Percentiles rank a stretch among this genome's conserved stretches.
These are phyloP conservation scores for Alternaria postmessia DNA, from an alignment of 2,329 filamentous ascomycete genomes.

Conservation along the genomic window DNA sequence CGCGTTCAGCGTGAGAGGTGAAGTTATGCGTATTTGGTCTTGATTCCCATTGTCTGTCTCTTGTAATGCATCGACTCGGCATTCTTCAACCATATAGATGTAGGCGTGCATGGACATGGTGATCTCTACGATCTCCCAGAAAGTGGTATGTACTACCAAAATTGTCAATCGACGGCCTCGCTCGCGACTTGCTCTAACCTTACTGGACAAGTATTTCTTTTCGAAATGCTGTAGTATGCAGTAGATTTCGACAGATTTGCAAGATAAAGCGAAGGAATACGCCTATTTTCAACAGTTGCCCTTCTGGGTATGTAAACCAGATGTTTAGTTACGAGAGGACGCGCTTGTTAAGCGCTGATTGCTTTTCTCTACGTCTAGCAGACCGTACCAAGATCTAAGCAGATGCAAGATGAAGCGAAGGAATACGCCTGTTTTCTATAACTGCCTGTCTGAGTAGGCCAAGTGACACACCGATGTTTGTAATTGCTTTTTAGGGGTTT, in stretches of 20 bases:
- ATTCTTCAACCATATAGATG: background rate
- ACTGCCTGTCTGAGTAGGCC: slow-evolving; percentile 9
- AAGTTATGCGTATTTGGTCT: background rate
- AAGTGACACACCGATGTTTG: slow-evolving; percentile 1
- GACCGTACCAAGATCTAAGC: slow-evolving; percentile 1
- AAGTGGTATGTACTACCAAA: background rate
- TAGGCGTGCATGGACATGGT: background rate
- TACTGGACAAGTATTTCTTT: background rate
- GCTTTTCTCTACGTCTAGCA: slow-evolving; percentile 6
- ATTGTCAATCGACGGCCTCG: background rate
- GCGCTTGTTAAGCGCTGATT: slow-evolving; percentile 2
- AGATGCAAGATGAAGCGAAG: slow-evolving; percentile 15
- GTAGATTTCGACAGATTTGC: slow-evolving; percentile 1
- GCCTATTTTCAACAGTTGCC: slow-evolving; percentile 17
- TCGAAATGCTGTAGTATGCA: background rate
- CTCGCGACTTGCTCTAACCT: background rate
- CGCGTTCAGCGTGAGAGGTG: no score
- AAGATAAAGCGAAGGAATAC: slow-evolving; percentile 16
- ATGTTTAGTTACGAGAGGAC: background rate
- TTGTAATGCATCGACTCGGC: no score
- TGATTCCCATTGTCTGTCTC: background rate
- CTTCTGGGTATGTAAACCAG: background rate
- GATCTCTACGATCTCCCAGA: background rate
- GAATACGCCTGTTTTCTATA: slow-evolving; percentile 18
- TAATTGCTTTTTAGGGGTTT: background rate